Conservation (phyloP, 1,284 basidiomycete species). For the Ceratobasidium sp. region DNA sequence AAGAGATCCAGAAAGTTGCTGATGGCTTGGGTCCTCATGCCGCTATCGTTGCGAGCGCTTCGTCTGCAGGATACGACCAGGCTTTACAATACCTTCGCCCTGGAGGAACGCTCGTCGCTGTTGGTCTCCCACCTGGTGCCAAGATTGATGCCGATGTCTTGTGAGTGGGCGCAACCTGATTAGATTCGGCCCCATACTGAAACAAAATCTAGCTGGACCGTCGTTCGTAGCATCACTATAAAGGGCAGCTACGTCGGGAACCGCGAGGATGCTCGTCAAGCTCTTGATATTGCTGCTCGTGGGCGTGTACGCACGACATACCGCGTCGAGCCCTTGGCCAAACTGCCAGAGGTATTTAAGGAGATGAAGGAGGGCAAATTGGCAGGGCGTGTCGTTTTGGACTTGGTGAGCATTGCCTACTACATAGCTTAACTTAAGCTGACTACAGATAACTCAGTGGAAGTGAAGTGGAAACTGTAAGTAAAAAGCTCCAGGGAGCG, state of each 20-base stretch:
- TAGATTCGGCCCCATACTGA: no score
- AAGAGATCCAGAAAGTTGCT: slow-evolving; percentile 70
- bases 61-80: slow-evolving; percentile 72
- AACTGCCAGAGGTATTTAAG: slow-evolving; percentile 72
- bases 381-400: slow-evolving; percentile 74
- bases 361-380: slow-evolving; percentile 69
- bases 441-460: neutral
- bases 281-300: slow-evolving; percentile 75
- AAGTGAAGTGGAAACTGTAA: neutral
- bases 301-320: slow-evolving; percentile 76
- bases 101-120: slow-evolving; percentile 77
- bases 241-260: slow-evolving; percentile 60
- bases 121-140: slow-evolving; percentile 76
- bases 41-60: slow-evolving; percentile 57
- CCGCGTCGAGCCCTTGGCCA: slow-evolving; percentile 64
- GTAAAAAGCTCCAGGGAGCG: no score
- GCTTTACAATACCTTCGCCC: slow-evolving; percentile 77
- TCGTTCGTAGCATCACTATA: slow-evolving; percentile 63
- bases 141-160: slow-evolving; percentile 77
- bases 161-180: no score
- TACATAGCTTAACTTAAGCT: no score
- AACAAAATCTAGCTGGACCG: slow-evolving; percentile 51
- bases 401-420: slow-evolving; percentile 52
- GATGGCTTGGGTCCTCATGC: slow-evolving; percentile 80
- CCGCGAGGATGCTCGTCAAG: slow-evolving; percentile 79